Percentiles rank a stretch among this genome's conserved stretches.
Conservation (phyloP, 192 early-diverging fungal species). For the Linderina pennispora region DNA sequence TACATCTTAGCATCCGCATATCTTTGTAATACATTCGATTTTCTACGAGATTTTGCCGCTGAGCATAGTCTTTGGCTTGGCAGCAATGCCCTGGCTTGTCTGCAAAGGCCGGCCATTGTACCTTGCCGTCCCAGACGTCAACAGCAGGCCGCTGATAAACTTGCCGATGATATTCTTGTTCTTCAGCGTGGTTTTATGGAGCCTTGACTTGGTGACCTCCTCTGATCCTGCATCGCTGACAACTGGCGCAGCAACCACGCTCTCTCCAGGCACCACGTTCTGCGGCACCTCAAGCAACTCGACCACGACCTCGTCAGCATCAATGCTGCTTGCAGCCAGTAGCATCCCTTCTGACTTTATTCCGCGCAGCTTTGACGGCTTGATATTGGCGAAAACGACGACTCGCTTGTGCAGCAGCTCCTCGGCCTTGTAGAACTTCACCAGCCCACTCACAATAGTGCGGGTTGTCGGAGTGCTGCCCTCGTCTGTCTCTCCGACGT, state of each 20-base stretch:
- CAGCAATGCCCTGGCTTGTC: no score
- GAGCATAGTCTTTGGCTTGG: no score
- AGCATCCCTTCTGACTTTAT: slow-evolving; percentile 29
- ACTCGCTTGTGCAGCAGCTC: slow-evolving; percentile 10
- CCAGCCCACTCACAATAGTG: slow-evolving; percentile 27
- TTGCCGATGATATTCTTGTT: slow-evolving; percentile 7
- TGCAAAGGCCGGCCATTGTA: slow-evolving; percentile 8
- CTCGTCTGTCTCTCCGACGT: slow-evolving; percentile 9
- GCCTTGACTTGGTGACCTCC: no score
- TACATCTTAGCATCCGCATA: neutral
- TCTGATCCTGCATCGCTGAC: no score
- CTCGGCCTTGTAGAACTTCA: slow-evolving; percentile 13
- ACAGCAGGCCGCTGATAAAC: slow-evolving; percentile 8
- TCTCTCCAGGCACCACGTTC: slow-evolving; percentile 9
- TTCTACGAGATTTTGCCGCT: no score
- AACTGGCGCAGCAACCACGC: neutral
- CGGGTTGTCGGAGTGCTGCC: neutral
- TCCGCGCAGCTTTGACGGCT: slow-evolving; percentile 24
- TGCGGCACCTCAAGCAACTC: slow-evolving; percentile 24
- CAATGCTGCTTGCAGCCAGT: slow-evolving; percentile 10
- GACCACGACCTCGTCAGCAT: neutral
- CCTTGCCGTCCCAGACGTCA: slow-evolving; percentile 3
- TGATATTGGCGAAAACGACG: slow-evolving; percentile 29
- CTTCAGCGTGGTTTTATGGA: no score
- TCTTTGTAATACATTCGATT: neutral